Percentiles rank a stretch among this genome's conserved stretches.
phyloP scores from a whole-genome alignment of 306 rosid species.

The Gastrolobium villosum region DNA sequence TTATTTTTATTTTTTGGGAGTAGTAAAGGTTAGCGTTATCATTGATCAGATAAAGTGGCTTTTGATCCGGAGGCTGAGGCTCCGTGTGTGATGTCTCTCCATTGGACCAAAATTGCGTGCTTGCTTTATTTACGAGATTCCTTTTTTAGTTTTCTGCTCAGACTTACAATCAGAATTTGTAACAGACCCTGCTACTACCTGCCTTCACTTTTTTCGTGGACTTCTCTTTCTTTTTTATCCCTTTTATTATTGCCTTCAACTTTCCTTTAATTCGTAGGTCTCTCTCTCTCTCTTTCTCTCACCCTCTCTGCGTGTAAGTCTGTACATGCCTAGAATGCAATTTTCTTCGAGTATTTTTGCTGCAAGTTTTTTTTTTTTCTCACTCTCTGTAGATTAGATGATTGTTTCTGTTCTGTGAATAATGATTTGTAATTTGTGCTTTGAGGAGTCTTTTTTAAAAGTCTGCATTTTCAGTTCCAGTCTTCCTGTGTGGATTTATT shows the following conservation, averaged over 20 bases:
- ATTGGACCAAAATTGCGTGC: constrained; percentile 28
- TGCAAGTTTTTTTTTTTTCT: not conserved
- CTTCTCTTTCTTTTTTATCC: constrained; percentile 1
- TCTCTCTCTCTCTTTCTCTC: constrained; percentile 11
- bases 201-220: not conserved
- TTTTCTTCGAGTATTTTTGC: constrained; percentile 20
- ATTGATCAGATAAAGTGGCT: constrained; percentile 48
- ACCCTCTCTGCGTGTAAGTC: not conserved
- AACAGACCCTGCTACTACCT: constrained; percentile 29
- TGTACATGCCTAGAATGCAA: constrained; percentile 50
- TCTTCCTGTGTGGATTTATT: constrained; percentile 5
- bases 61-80: constrained; percentile 8
- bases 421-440: not conserved
- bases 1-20: not conserved
- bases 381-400: not conserved
- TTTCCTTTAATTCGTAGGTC: constrained; percentile 14
- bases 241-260: not conserved
- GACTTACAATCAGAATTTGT: constrained; percentile 37
- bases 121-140: constrained; percentile 37
- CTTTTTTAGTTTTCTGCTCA: constrained; percentile 30
- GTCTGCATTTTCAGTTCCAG: not conserved
- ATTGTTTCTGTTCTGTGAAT: constrained; percentile 9
- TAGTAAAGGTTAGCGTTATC: constrained; percentile 22
- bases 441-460: constrained; percentile 8
- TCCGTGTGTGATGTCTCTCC: constrained; percentile 9